Evolutionary conservation across 2,329 filamentous ascomycete genomes (phyloP).

Genomic region (Botrytis sinoallii): DNA sequence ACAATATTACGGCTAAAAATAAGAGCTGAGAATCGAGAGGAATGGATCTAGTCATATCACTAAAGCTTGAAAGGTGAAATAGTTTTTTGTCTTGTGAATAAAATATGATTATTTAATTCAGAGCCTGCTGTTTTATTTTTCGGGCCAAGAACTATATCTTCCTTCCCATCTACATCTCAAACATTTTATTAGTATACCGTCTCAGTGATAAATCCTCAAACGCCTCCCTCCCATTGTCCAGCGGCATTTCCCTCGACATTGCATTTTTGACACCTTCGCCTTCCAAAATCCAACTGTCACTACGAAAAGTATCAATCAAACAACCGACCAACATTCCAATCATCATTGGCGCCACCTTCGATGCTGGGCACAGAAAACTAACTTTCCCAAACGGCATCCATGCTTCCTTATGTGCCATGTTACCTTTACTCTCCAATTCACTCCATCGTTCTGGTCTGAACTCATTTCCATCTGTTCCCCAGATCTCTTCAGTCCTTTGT

Average conservation of each 20-base stretch:
- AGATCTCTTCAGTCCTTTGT: conserved; percentile 6
- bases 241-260: background rate
- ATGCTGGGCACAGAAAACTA: conserved; percentile 8
- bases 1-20: too few relatives aligned
- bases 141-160: fast-evolving
- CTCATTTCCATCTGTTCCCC: background rate
- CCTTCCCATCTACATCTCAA: background rate
- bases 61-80: background rate
- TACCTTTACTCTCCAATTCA: background rate
- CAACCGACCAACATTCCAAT: conserved; percentile 16
- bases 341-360: conserved; percentile 16
- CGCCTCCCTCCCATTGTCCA: conserved; percentile 13
- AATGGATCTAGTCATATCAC: background rate
- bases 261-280: background rate
- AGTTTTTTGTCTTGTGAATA: background rate
- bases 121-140: background rate
- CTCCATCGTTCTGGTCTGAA: conserved; percentile 16
- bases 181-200: background rate
- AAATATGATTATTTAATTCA: background rate
- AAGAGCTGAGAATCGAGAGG: background rate
- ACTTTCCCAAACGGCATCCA: conserved; percentile 20
- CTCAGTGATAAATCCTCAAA: background rate
- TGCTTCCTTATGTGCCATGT: background rate
- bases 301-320: background rate
- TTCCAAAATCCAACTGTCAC: background rate